These are phyloP conservation scores for Colletotrichum tropicale DNA, from an alignment of 2,329 filamentous ascomycete species.

Conservation along the genomic window DNA sequence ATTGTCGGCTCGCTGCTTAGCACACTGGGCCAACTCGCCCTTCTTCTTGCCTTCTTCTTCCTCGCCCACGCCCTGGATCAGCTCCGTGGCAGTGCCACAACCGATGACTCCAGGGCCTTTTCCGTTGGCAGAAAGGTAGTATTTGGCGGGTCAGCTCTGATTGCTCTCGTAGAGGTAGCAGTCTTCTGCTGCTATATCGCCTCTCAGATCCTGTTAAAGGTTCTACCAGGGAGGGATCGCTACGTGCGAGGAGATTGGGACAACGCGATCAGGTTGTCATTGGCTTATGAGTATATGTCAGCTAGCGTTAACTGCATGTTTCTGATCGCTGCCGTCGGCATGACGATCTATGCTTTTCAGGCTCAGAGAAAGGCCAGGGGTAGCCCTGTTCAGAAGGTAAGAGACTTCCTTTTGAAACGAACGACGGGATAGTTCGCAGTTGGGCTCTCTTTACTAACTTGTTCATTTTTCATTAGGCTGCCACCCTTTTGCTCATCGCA, in stretches of 20 bases:
- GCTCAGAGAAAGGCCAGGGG: neutral
- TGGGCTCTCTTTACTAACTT: neutral
- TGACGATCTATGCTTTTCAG: neutral
- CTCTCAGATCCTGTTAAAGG: neutral
- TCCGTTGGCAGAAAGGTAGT: neutral
- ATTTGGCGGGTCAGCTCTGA: neutral
- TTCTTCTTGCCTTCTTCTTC: constrained; percentile 18
- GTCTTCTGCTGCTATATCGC: neutral
- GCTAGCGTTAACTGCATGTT: neutral
- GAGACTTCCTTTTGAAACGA: neutral
- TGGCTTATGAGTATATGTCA: neutral
- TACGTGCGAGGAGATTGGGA: neutral
- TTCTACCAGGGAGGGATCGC: neutral
- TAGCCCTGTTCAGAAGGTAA: neutral
- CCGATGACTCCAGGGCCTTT: neutral
- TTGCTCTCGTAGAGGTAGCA: neutral
- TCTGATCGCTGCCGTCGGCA: neutral
- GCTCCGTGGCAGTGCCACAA: neutral
- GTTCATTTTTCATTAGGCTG: constrained; percentile 12
- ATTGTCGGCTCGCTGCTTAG: neutral
- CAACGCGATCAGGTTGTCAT: neutral
- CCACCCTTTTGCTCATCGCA: constrained; percentile 25
- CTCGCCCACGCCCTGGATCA: constrained; percentile 9
- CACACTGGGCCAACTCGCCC: neutral
- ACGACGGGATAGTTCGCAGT: neutral